These are phyloP conservation scores for Monilinia polystroma DNA, from an alignment of 2,329 filamentous ascomycete genomes.

Conservation along the genomic window DNA sequence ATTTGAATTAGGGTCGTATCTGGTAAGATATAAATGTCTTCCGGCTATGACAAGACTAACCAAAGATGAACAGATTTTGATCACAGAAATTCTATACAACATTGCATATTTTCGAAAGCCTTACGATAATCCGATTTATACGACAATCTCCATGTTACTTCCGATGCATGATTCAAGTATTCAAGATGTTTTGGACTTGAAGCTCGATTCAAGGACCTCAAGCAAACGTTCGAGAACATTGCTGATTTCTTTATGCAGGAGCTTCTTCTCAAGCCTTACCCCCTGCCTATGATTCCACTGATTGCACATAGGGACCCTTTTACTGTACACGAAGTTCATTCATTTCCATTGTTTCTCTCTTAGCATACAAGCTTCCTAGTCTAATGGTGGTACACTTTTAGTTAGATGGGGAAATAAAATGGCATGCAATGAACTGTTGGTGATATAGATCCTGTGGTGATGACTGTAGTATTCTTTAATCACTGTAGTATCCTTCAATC, in stretches of 20 bases:
- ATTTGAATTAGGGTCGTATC: constrained; percentile 35
- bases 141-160: constrained; percentile 3
- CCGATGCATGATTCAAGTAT: constrained; percentile 13
- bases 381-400: constrained; percentile 7
- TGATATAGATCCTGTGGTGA: neutral
- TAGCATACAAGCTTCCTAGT: constrained; percentile 1
- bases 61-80: constrained; percentile 21
- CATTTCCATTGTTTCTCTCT: constrained; percentile 6
- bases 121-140: neutral
- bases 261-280: constrained; percentile 24
- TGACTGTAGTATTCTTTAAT: neutral
- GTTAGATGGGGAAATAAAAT: constrained; percentile 18
- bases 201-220: constrained; percentile 15
- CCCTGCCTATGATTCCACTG: constrained; percentile 30
- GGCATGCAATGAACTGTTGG: neutral
- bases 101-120: constrained; percentile 16
- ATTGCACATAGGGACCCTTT: constrained; percentile 37
- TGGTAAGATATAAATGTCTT: constrained; percentile 27
- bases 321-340: constrained; percentile 27
- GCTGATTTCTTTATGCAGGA: constrained; percentile 39
- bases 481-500: neutral
- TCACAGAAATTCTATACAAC: constrained; percentile 23
- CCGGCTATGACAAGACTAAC: constrained; percentile 10
- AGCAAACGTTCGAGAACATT: constrained; percentile 29
- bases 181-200: neutral